A percentile compares a stretch with the other conserved stretches of the same genome.
These are phyloP conservation scores for Neodidymelliopsis sp. DNA, from an alignment of 2,329 filamentous ascomycete species.

Conservation along the genomic window DNA sequence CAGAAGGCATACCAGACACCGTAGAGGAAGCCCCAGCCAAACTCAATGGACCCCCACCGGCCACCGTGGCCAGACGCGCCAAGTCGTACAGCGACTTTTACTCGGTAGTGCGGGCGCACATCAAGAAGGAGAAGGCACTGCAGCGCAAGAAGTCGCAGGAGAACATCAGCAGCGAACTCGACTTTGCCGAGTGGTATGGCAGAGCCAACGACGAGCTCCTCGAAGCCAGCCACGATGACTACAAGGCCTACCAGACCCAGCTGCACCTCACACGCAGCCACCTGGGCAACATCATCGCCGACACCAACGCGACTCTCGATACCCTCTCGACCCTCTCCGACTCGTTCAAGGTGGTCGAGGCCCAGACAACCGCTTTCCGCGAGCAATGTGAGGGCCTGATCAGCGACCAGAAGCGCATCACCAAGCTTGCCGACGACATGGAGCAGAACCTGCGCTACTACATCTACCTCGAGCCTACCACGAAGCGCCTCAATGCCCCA, in stretches of 20 bases:
- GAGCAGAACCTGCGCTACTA: slow-evolving; percentile 94
- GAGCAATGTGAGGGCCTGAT: slow-evolving; percentile 89
- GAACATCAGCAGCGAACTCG: slow-evolving; percentile 64
- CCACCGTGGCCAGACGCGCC: slow-evolving; percentile 70
- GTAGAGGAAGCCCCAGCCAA: slow-evolving; percentile 63
- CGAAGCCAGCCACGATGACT: slow-evolving; percentile 84
- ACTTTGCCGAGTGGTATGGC: slow-evolving; percentile 66
- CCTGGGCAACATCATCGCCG: slow-evolving; percentile 77
- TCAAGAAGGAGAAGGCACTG: slow-evolving; percentile 59
- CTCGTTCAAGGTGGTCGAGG: slow-evolving; percentile 86
- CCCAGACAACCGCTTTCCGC: slow-evolving; percentile 91
- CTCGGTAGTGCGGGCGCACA: slow-evolving; percentile 65
- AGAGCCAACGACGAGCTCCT: slow-evolving; percentile 72
- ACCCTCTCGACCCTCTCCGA: slow-evolving; percentile 80
- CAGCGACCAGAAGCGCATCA: slow-evolving; percentile 79
- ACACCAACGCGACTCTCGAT: slow-evolving; percentile 77
- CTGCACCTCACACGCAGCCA: slow-evolving; percentile 81
- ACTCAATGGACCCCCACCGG: slow-evolving; percentile 68
- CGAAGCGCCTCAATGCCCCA: slow-evolving; percentile 87
- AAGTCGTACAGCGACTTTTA: slow-evolving; percentile 84
- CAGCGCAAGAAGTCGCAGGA: slow-evolving; percentile 49
- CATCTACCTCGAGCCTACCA: slow-evolving; percentile 89
- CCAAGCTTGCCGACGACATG: slow-evolving; percentile 81
- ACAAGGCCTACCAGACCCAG: slow-evolving; percentile 83
- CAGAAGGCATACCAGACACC: slow-evolving; percentile 65